Evolutionary conservation across 129 eudicot genomes (phyloP), one percentile per base, ranked within the genome.

Genomic region (Chrysanthemum seticuspe): DNA sequence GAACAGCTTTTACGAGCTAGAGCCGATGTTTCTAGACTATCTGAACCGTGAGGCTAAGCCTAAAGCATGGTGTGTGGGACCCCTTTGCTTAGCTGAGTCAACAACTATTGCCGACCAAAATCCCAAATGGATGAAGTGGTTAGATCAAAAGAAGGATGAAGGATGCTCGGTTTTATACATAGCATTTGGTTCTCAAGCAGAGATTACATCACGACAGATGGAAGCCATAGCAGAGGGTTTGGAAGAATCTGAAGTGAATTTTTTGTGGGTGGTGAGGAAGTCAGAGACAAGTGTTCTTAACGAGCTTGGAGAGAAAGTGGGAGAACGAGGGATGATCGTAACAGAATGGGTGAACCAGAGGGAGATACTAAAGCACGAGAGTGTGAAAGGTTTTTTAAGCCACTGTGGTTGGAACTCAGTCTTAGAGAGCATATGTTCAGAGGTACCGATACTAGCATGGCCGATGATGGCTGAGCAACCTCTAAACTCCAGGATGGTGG

Each of bases 321-420:
- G 68, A 16, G 87, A 61, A 6, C 81, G 87, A 77, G 93, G 92
- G 57, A 44, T 87, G 68, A 59, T 89, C 1, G 93, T 87, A 14
- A 85, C 16, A 19, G 88, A 83, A 72, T 89, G 96, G 96, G 90
- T 89, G 52, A 83, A 83, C 55, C 94, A 90, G 45, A 67, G 58
- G 63, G 84, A 73, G 80, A 81, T 87, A 29, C 49, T 90, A 2
- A 84, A 57, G 49, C 97, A 90, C 15, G 78, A 52, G 68, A 70
- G 78, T 9, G 86, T 90, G 12, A 65, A 72, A 34, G 97, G 97
- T 14, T 90, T 90, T 51, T 13, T 90, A 21, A 90, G 94, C 54
- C 96, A 89, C 44, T 89, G 96, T 11, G 96, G 96, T n/a, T 89
- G 92, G 96, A 87, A 81, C 71, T 90, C 96, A 6, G 85, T 83